Evolutionary conservation across 179 eudicot species (phyloP).

Genomic region (Pouteria campechiana): DNA sequence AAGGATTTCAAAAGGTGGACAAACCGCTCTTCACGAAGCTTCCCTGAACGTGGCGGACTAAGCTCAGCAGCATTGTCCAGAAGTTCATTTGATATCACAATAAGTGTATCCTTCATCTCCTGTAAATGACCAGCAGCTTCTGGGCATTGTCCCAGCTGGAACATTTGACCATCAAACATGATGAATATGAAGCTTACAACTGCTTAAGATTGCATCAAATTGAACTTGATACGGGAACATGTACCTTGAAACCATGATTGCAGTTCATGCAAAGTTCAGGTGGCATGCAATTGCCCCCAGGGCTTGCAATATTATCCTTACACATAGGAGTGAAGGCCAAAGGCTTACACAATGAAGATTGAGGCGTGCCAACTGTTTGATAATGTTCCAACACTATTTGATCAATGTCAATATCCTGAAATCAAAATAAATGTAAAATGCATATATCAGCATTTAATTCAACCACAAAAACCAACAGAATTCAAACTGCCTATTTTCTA

Average conservation of each 20-base stretch:
- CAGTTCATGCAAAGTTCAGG: slow-evolving; percentile 61
- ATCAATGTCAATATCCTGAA: slow-evolving; percentile 88
- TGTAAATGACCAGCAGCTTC: slow-evolving; percentile 71
- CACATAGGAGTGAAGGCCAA: slow-evolving; percentile 41
- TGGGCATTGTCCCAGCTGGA: slow-evolving; percentile 80
- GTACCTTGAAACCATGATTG: slow-evolving; percentile 69
- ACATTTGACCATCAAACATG: slow-evolving; percentile 17
- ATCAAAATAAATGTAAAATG: slow-evolving; percentile 3
- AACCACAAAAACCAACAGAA: neutral
- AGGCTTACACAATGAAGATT: slow-evolving; percentile 40
- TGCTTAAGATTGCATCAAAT: neutral
- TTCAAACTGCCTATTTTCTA: neutral
- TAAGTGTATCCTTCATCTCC: slow-evolving; percentile 76
- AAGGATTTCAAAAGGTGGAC: neutral
- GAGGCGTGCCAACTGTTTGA: slow-evolving; percentile 62
- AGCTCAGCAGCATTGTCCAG: slow-evolving; percentile 62
- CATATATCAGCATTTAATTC: neutral
- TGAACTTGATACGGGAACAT: neutral
- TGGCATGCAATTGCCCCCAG: slow-evolving; percentile 43
- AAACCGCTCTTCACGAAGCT: slow-evolving; percentile 87
- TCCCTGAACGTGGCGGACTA: slow-evolving; percentile 46
- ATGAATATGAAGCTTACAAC: slow-evolving; percentile 5
- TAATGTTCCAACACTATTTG: slow-evolving; percentile 78
- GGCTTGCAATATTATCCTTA: slow-evolving; percentile 15
- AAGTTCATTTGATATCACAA: slow-evolving; percentile 80